Evolutionary conservation across 2,329 filamentous ascomycete genomes (phyloP), one percentile per base, ranked within the genome.

Genomic region (Cercospora sojina): DNA sequence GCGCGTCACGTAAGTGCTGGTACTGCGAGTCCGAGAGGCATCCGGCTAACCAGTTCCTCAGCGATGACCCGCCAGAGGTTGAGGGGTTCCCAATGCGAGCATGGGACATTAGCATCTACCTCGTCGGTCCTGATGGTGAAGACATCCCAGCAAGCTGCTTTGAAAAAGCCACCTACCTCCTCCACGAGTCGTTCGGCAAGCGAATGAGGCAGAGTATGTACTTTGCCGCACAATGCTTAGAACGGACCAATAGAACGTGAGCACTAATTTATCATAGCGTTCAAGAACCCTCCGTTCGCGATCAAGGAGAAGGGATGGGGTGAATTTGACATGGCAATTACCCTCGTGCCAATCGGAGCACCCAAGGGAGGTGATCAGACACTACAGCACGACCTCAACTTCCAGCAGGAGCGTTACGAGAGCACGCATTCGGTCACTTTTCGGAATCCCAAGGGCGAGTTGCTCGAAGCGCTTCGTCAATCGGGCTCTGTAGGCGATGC

Each of bases 281-380:
- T 97, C 82, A 90, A 89, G 76, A 89, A 91, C 71, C 87, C 93
- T 0, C 95, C 95, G 0, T 99, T 98, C 82, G 86, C 86, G 71
- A 96, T 96, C 80, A 84, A 88, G 70, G 96, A 99, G 80, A 91
- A 97, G 81, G 95, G 95, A 73, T 99, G 95, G 95, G 95, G 95
- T 76, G 95, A 98, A 82, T 99, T 99, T 78, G 95, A 98, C 78
- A 94, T 99, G 88, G 85, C 84, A 57, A 95, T 98, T 75, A 88
- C 91, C 69, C 86, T 96, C 73, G 90, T 89, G 76, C 91, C 90
- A 51, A 88, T 90, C 31, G 77, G 77, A 20, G 70, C 69, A 20
- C 92, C 95, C 80, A 97, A 97, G 84, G 90, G 87, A 65, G 88
- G 90, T 65, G 94, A 97, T 76, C 87, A 92, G 75, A 84, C 86